phyloP scores from a whole-genome alignment of 106 monocot genomes.

The Agapanthus africanus region DNA sequence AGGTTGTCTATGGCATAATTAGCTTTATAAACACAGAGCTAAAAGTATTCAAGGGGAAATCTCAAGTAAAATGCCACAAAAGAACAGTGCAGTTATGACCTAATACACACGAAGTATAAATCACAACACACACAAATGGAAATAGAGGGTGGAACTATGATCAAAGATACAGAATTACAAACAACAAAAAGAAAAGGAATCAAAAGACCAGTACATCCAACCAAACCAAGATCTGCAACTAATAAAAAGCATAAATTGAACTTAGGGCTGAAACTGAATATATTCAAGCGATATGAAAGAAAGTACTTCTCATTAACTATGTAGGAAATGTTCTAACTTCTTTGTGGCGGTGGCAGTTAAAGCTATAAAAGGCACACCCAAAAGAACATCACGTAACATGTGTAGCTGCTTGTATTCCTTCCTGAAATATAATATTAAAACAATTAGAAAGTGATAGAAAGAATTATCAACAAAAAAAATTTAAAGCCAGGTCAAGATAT shows the following conservation, averaged over 20 bases:
- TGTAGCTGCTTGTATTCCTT: constrained; percentile 88
- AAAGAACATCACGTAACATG: constrained; percentile 46
- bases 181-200: background rate
- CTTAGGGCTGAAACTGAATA: too few species aligned
- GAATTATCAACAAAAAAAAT: too few species aligned
- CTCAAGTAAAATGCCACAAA: background rate
- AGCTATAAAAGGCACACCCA: constrained; percentile 67
- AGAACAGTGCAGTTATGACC: background rate
- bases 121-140: background rate
- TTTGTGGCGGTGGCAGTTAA: constrained; percentile 95
- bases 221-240: background rate
- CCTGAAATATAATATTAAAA: constrained; percentile 40
- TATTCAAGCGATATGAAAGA: background rate
- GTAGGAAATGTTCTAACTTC: background rate
- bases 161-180: constrained; percentile 5
- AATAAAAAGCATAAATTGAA: too few species aligned
- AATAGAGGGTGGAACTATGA: background rate
- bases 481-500: background rate
- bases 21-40: background rate
- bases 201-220: background rate
- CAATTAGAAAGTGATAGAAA: background rate
- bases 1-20: background rate
- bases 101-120: background rate
- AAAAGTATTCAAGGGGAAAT: background rate
- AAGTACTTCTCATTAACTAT: constrained; percentile 53